Base-by-base conservation (phyloP, 116 monocot genomes). In the Phalaenopsis hybrid region DNA sequence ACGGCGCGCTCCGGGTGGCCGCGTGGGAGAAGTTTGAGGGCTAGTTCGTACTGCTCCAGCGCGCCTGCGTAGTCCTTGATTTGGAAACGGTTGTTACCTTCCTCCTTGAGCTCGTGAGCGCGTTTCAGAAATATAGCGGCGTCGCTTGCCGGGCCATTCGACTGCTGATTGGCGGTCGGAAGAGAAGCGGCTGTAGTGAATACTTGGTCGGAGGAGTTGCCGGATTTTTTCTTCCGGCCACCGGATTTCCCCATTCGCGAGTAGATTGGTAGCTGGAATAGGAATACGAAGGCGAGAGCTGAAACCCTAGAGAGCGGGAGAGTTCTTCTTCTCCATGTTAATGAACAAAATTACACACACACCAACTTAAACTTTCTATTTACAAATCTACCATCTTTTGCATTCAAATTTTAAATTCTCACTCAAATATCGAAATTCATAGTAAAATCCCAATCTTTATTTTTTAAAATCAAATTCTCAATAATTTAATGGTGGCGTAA, bases 81-180 rank as follows among this genome's bases (percentile, higher is more conserved):
- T 65, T 92, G 92, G 91, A 99, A 99, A 0, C 79, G 89, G 1
- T 88, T 88, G 88, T 99, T 99, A 11, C 99, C 99, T 44, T 95
- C 95, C 59, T 99, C 99, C 80, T 99, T 99, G 63, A 99, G 91
- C 78, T 90, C 99, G 78, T 92, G 91, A 12, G 99, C 94, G 20
- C 92, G 92, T 78, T 83, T 86, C 43, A 90, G 79, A 75, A 89
- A 85, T 18, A 85, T 41, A 15, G 86, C 78, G 0, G 83, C 57
- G 74, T 90, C 90, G 75, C 75, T 10, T 5, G n/a, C 75, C 44
- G n/a, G 33, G 5, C 46, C 75, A 21, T 75, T 75, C 20, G 46
- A 20, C 43, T 77, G 41, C 31, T 45, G 57, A 44, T 23, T 11
- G 44, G 81, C 82, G 88, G 49, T 72, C 3, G 20, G 58, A 57